phyloP scores from a whole-genome alignment of 352 stramenopile species.

The Phytopythium chamaehyphon region DNA sequence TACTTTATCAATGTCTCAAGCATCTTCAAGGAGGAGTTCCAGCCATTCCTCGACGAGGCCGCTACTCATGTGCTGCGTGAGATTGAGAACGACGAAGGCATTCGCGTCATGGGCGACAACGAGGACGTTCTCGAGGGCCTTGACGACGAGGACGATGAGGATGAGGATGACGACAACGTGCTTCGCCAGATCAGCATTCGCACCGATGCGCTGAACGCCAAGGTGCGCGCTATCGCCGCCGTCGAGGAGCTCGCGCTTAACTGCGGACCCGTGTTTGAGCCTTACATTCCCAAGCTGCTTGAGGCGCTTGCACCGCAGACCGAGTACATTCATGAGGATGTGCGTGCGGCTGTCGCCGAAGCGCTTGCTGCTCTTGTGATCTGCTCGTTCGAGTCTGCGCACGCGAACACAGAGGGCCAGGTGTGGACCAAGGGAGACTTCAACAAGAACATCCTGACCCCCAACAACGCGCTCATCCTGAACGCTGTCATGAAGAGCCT shows the following conservation, averaged over 20 bases:
- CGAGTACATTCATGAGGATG: constrained; percentile 87
- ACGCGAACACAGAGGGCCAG: constrained; percentile 75
- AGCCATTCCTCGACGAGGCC: constrained; percentile 86
- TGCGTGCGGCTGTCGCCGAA: constrained; percentile 75
- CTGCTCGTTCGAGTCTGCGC: constrained; percentile 80
- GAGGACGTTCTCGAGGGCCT: constrained; percentile 58
- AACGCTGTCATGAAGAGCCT: constrained; percentile 77
- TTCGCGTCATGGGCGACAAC: constrained; percentile 65
- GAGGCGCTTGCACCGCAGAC: constrained; percentile 72
- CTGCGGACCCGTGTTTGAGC: constrained; percentile 74
- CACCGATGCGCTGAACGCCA: constrained; percentile 82
- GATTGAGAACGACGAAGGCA: constrained; percentile 75
- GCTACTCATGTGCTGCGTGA: constrained; percentile 65
- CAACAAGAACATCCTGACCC: constrained; percentile 69
- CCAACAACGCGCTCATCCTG: constrained; percentile 74
- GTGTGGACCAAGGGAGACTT: constrained; percentile 84
- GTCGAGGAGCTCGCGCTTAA: constrained; percentile 86
- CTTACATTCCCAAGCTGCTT: constrained; percentile 81
- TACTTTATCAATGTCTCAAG: constrained; percentile 98
- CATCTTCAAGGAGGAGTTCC: constrained; percentile 97
- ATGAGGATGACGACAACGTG: constrained; percentile 65
- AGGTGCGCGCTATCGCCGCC: constrained; percentile 73
- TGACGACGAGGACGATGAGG: constrained; percentile 77
- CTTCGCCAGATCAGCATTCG: constrained; percentile 84
- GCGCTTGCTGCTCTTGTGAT: constrained; percentile 77